Evolutionary conservation across 78 protist species (phyloP).

Genomic region (Pigoraptor vietnamica): DNA sequence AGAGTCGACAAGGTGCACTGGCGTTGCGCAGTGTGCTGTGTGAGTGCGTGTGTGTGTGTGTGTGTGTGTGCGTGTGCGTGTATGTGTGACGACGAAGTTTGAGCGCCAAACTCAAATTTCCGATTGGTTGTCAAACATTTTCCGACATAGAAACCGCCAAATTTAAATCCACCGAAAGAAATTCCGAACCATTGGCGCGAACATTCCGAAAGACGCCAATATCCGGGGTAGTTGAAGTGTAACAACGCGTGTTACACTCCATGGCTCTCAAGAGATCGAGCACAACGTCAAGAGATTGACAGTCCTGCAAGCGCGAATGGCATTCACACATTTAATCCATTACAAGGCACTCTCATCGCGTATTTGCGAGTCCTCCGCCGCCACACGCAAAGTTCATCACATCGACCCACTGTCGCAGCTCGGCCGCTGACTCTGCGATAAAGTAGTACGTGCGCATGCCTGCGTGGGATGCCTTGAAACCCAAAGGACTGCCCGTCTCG

Average conservation of each 20-base stretch:
- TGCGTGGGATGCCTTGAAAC: not conserved
- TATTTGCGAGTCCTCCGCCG: not conserved
- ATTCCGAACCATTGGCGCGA: too few species aligned
- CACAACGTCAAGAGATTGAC: too few species aligned
- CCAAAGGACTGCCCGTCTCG: not conserved
- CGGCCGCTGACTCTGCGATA: not conserved
- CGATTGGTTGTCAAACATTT: not conserved
- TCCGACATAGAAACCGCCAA: too few species aligned
- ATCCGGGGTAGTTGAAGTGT: too few species aligned
- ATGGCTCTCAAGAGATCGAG: too few species aligned
- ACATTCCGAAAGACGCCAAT: too few species aligned
- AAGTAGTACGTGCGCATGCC: slow-evolving; percentile 5
- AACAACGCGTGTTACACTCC: too few species aligned
- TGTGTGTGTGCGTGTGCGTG: not conserved
- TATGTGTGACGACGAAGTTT: not conserved
- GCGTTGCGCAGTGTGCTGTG: too few species aligned
- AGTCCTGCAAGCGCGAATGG: too few species aligned
- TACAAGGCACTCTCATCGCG: not conserved
- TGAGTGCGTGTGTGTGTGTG: not conserved
- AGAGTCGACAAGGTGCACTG: too few species aligned
- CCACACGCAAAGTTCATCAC: not conserved
- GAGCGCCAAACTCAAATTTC: not conserved
- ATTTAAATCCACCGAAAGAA: too few species aligned
- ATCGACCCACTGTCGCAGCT: not conserved
- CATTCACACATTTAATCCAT: too few species aligned